phyloP scores from a whole-genome alignment of 176 grass and related monocot species.

The Cenchrus fungigraminus region DNA sequence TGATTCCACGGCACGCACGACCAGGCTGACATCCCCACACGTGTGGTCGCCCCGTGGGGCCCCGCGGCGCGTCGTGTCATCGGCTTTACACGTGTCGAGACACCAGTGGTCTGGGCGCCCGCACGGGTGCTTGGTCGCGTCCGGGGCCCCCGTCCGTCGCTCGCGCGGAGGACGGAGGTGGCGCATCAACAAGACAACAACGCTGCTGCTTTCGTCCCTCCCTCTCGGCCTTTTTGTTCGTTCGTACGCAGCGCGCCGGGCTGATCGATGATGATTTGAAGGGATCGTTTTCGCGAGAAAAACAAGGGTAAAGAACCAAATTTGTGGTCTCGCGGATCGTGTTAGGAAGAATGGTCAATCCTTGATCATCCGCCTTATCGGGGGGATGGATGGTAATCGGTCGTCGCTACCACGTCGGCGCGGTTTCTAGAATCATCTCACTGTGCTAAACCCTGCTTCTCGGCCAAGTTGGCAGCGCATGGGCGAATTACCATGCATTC shows the following conservation, averaged over 20 bases:
- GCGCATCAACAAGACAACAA: not conserved
- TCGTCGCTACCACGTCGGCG: too few species aligned
- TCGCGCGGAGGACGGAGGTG: not conserved
- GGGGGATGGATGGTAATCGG: too few species aligned
- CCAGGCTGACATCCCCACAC: constrained; percentile 46
- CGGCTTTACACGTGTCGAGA: constrained; percentile 28
- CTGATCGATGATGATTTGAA: not conserved
- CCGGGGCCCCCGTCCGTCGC: constrained; percentile 10
- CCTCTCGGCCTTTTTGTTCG: not conserved
- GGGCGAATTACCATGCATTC: too few species aligned
- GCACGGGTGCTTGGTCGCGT: constrained; percentile 41
- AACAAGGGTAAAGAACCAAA: too few species aligned
- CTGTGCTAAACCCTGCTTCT: too few species aligned
- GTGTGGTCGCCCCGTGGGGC: constrained; percentile 8
- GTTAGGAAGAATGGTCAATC: too few species aligned
- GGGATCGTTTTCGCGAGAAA: not conserved
- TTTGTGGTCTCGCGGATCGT: too few species aligned
- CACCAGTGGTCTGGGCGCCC: constrained; percentile 1
- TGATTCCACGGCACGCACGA: not conserved
- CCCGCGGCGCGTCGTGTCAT: not conserved
- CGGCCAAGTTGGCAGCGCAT: too few species aligned
- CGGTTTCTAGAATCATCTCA: too few species aligned
- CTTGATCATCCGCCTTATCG: too few species aligned
- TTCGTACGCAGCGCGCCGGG: not conserved
- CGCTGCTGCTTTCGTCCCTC: not conserved